Base-by-base conservation (phyloP, 805 yeast genomes). In the Suhomyces faveliae region DNA sequence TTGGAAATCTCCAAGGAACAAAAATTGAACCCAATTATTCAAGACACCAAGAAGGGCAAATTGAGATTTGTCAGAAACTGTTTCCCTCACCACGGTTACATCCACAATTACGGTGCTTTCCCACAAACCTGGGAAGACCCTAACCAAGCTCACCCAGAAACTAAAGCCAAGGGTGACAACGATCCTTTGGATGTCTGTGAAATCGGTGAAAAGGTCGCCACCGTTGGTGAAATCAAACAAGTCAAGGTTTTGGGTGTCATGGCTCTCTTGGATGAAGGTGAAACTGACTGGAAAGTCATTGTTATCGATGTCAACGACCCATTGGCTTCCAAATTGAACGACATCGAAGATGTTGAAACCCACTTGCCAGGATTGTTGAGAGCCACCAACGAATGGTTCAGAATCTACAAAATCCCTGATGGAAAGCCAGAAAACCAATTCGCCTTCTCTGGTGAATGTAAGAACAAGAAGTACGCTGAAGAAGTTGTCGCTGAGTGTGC, bases 21-120 rank as follows among this genome's bases (percentile, higher is more conserved):
- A 59, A 71, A 80, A 40, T 79, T 90, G 67, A 94, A 94, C 79
- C 99, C 99, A 62, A 94, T 94, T 61, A 77, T 88, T 53, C 99
- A 94, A 78, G 99, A 94, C 74, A 88, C 95, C 66, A 94, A 94
- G 79, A 92, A 94, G 80, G 98, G 97, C 58, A 86, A 89, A 72
- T 82, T 90, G 64, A 84, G 98, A 76, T 94, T 85, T 61, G 98
- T 94, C 51, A 85, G 96, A 77, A 94, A 94, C 82, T 84, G 96
- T 71, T 92, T 92, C 89, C 99, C 99, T 46, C 96, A 88, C 78
- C 96, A 94, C 70, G 99, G 99, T 61, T 92, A 94, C 79, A 92
- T 92, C 60, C 96, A 90, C 78, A 94, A 94, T 78, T 92, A 92
- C 70, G 99, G 98, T 70, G 97, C 97, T 43, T 87, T 92, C 81